Base-by-base conservation (phyloP, 352 stramenopile genomes). In the Globisporangium irregulare region DNA sequence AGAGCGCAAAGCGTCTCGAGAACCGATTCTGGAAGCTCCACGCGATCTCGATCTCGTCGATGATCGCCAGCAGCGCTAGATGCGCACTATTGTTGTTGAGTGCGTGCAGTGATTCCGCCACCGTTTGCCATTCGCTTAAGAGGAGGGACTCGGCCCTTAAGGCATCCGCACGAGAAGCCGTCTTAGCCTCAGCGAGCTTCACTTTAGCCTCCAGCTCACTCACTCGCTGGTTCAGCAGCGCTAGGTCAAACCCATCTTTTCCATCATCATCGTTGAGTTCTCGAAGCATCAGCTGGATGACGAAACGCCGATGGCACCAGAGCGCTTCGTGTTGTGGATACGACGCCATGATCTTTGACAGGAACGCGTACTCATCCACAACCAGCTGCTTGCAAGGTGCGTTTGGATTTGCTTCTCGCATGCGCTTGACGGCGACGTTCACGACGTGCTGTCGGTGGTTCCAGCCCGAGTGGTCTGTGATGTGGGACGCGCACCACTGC, bases 391-490 rank as follows among this genome's bases (percentile, higher is more conserved):
- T 7, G 18, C 41, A 50, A 5, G 15, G 20, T 48, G 14, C 14
- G 14, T 48, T 48, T 70, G n/a, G 20, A 43, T 59, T 36, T 18
- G 25, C n/a, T 46, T 38, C 27, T 20, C 20, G 34, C 18, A 22
- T 67, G 14, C 75, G 36, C 38, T 73, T 53, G 3, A 79, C 48
- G 20, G 70, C 64, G 48, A 73, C 66, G 48, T 80, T 74, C 24
- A 92, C 51, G 0, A 78, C 79, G 67, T 90, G 81, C 27, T 91
- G 84, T 0, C 87, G 85, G 54, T 93, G 84, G 59, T 93, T 93
- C 86, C 85, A 94, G 1, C 82, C 87, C 1, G 87, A 95, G 68
- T 93, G 74, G 65, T 95, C 87, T 2, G 72, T 87, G 43, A 95
- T 66, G 59, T 95, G 87, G 15, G 69, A 78, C 72, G 76, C 63